Evolutionary conservation across 257 asterid genomes (phyloP), one percentile per base, ranked within the genome.

Genomic region (Salvia splendens): DNA sequence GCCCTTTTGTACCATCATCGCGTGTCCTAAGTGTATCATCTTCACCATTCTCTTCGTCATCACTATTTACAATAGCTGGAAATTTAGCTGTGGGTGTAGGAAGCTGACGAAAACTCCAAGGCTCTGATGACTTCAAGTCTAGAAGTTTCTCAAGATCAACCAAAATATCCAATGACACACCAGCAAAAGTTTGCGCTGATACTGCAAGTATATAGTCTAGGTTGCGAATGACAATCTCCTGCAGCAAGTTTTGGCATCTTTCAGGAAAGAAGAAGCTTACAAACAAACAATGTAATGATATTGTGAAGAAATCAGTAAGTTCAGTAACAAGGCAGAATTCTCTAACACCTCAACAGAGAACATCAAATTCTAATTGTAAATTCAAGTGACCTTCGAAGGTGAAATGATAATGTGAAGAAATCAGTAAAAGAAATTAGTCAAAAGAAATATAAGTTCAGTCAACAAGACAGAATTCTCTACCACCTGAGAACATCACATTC

Each of bases 11-110:
- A 76, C 78, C 69, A 48, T 68, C 75, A 64, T 75, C 83, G 48
- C 93, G 90, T 10, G 78, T 75, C 78, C 91, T 80, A 32, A 69
- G 73, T 35, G 73, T 74, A 49, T 82, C 95, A 48, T 68, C 80
- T 45, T 81, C 88, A 47, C 73, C 58, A 68, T 82, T 89, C 72
- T 93, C 99, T 24, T 24, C 30, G 50, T 88, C 96, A 77, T 91
- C 97, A 54, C 97, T 87, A 49, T 91, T 72, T 48, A 94, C 57
- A 59, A 91, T 80, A 70, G 90, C 95, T 15, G 99, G 96, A 82
- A 83, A 80, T 43, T 89, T 85, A 71, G 97, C 96, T 1, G 99
- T 94, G 9, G 95, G 93, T 10, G 96, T 94, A 61, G 99, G 97
- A 68, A 94, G 91, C 65, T 82, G 86, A 9, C 91, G 97, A 28